phyloP scores from a whole-genome alignment of 129 eudicot species.

The Mikania micrantha region DNA sequence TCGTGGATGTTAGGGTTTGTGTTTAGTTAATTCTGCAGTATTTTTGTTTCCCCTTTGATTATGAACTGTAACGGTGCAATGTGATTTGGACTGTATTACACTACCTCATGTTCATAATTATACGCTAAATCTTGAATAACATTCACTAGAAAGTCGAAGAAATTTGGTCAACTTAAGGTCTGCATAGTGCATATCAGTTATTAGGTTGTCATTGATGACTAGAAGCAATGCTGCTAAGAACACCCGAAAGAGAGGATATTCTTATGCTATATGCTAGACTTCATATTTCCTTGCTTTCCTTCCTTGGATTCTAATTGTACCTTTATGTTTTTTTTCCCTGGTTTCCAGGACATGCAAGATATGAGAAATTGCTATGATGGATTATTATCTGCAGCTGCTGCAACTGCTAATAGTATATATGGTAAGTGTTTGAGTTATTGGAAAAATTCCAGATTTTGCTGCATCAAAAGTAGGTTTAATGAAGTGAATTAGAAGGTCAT shows the following conservation, averaged over 20 bases:
- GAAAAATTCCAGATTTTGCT: slow-evolving; percentile 1
- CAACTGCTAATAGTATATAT: slow-evolving; percentile 82
- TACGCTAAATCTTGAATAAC: not conserved
- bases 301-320: not conserved
- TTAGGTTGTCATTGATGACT: slow-evolving; percentile 16
- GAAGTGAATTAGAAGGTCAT: slow-evolving; percentile 1
- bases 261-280: not conserved
- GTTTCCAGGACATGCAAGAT: slow-evolving; percentile 83
- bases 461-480: not conserved
- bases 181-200: not conserved
- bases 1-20: slow-evolving; percentile 19
- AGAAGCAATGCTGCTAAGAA: slow-evolving; percentile 14
- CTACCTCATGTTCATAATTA: not conserved
- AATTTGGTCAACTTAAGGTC: not conserved
- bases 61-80: slow-evolving; percentile 5
- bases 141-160: not conserved
- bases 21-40: not conserved
- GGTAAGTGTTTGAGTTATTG: slow-evolving; percentile 40
- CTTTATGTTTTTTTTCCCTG: not conserved
- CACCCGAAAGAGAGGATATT: not conserved
- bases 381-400: slow-evolving; percentile 89
- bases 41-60: not conserved
- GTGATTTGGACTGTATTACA: slow-evolving; percentile 13
- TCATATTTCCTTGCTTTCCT: not conserved
- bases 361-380: slow-evolving; percentile 83